A percentile compares a stretch with the other conserved stretches of the same genome.
phyloP scores from a whole-genome alignment of 768 basidiomycete species.

The Phaeotremella fagi region DNA sequence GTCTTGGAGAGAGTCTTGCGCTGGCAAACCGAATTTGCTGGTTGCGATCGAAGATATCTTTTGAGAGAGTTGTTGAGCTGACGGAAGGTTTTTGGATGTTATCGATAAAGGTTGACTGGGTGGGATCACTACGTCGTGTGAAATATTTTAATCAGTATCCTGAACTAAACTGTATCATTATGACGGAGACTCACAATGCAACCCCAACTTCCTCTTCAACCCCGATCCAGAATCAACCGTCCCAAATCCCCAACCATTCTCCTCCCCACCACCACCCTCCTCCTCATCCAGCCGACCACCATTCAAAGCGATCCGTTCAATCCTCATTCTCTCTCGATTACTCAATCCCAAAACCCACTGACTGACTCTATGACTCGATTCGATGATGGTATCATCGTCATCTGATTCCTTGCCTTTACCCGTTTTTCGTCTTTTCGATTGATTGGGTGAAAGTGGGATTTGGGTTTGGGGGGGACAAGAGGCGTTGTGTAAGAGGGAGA shows the following conservation, averaged over 20 bases:
- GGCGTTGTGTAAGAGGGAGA: conserved; percentile 33
- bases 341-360: conserved; percentile 27
- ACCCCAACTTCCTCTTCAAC: conserved; percentile 3
- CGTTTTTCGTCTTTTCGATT: conserved; percentile 20
- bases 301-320: no score
- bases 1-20: conserved; percentile 17
- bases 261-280: conserved; percentile 12
- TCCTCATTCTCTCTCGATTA: conserved; percentile 22
- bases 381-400: conserved; percentile 25
- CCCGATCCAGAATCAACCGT: conserved; percentile 3
- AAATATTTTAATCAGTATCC: no score
- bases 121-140: no score
- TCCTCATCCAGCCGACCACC: conserved; percentile 13
- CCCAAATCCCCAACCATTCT: conserved; percentile 2
- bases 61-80: conserved; percentile 25
- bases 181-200: no score
- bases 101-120: conserved; percentile 19
- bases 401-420: conserved; percentile 24
- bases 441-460: conserved; percentile 1
- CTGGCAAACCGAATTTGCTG: conserved; percentile 15
- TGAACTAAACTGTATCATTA: no score
- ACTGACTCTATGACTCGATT: conserved; percentile 23
- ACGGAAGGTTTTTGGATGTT: conserved; percentile 22
- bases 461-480: conserved; percentile 14
- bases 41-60: conserved; percentile 24